Percentiles rank a stretch among this genome's conserved stretches.
These are phyloP conservation scores for Vicia sativa DNA, from an alignment of 306 rosid species.

Conservation along the genomic window DNA sequence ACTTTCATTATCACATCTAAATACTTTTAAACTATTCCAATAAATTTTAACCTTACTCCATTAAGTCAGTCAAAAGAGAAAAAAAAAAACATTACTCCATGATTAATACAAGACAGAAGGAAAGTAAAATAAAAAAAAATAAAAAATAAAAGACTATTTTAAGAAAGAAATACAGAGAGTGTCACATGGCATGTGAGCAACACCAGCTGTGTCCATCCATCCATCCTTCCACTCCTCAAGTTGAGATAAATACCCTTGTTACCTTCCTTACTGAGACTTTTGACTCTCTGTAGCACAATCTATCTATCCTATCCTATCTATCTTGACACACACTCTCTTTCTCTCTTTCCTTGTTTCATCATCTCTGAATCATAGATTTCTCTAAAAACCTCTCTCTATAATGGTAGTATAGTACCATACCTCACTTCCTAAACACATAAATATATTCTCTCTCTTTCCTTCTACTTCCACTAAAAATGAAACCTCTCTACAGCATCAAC, in stretches of 20 bases:
- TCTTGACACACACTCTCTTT: slow-evolving; percentile 36
- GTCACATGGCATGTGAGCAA: slow-evolving; percentile 87
- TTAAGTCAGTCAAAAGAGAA: not conserved
- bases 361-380: slow-evolving; percentile 35
- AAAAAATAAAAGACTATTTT: no score
- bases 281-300: slow-evolving; percentile 52
- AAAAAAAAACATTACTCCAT: not conserved
- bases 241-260: slow-evolving; percentile 82
- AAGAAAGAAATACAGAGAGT: slow-evolving; percentile 7
- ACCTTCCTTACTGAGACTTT: slow-evolving; percentile 57
- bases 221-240: slow-evolving; percentile 30
- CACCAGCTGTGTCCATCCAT: slow-evolving; percentile 66
- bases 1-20: no score
- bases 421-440: slow-evolving; percentile 38
- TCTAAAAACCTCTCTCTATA: slow-evolving; percentile 43
- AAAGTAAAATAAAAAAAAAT: not conserved
- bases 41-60: not conserved
- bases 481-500: slow-evolving; percentile 23
- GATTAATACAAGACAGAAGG: not conserved
- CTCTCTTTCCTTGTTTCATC: slow-evolving; percentile 32
- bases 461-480: slow-evolving; percentile 29
- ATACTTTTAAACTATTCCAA: no score
- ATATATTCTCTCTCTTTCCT: not conserved
- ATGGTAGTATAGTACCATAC: slow-evolving; percentile 54
- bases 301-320: slow-evolving; percentile 6